phyloP scores from a whole-genome alignment of 2,329 filamentous ascomycete species.

The Stemphylium lycopersici region DNA sequence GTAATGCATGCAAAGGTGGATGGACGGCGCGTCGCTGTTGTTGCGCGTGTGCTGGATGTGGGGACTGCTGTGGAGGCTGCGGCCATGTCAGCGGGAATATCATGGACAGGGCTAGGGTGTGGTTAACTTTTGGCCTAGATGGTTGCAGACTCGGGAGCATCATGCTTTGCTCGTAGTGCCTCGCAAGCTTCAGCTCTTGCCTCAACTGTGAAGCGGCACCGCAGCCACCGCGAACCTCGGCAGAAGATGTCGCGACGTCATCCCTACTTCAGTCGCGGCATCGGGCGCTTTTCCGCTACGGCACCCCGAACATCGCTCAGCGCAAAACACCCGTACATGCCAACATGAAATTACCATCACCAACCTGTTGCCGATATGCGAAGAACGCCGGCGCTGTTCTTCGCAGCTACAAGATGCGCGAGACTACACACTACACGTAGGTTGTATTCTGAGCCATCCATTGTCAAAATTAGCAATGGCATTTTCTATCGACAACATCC shows the following conservation, averaged over 20 bases:
- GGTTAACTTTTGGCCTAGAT: slow-evolving; percentile 47
- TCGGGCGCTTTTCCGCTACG: slow-evolving; percentile 32
- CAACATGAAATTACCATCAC: slow-evolving; percentile 7
- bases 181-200: slow-evolving; percentile 10
- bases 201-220: slow-evolving; percentile 8
- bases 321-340: slow-evolving; percentile 12
- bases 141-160: slow-evolving; percentile 52
- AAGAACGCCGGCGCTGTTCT: slow-evolving; percentile 36
- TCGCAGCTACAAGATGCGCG: slow-evolving; percentile 35
- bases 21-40: slow-evolving; percentile 37
- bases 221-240: slow-evolving; percentile 29
- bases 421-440: slow-evolving; percentile 24
- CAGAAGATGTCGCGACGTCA: slow-evolving; percentile 31
- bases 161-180: slow-evolving; percentile 10
- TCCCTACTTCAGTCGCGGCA: slow-evolving; percentile 21
- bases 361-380: slow-evolving; percentile 35
- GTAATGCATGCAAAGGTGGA: slow-evolving; percentile 13
- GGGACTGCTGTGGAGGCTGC: slow-evolving; percentile 31
- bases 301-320: slow-evolving; percentile 11
- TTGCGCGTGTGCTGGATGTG: slow-evolving; percentile 27
- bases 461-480: slow-evolving; percentile 60
- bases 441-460: slow-evolving; percentile 31
- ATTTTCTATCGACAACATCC: slow-evolving; percentile 85
- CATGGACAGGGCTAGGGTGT: background rate
- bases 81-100: slow-evolving; percentile 14